Conservation (phyloP, 768 basidiomycete genomes). For the Pleurotus ostreatus region DNA sequence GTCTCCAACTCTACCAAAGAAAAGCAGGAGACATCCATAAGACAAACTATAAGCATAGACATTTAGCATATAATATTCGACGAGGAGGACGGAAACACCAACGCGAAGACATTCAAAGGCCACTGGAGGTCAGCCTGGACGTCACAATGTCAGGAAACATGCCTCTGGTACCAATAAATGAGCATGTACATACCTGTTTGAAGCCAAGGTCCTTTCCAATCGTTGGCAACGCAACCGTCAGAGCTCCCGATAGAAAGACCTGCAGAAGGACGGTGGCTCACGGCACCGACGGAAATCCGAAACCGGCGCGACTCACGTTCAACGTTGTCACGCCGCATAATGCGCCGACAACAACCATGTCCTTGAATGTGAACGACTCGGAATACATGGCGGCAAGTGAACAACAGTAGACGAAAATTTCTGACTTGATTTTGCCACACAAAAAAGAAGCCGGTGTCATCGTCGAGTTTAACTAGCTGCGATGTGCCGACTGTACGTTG, state of each 20-base stretch:
- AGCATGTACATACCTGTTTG: constrained; percentile 10
- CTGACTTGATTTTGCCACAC: too few species aligned
- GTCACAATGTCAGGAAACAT: not conserved
- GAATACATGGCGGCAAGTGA: too few species aligned
- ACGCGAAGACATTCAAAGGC: constrained; percentile 22
- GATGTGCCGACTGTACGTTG: too few species aligned
- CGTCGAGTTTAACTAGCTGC: too few species aligned
- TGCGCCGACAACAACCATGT: constrained; percentile 16
- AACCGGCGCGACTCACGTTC: constrained; percentile 11
- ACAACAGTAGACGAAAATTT: too few species aligned
- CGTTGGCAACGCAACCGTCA: constrained; percentile 22
- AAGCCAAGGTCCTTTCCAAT: constrained; percentile 21
- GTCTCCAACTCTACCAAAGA: constrained; percentile 21
- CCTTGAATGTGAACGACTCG: constrained; percentile 8
- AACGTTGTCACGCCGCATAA: constrained; percentile 22
- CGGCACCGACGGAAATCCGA: not conserved
- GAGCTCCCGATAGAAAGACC: constrained; percentile 20
- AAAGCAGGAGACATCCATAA: constrained; percentile 19
- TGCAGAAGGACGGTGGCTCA: not conserved
- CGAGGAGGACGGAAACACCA: not conserved
- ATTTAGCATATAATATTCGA: too few species aligned
- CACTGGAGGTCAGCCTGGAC: constrained; percentile 16
- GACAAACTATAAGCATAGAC: constrained; percentile 13
- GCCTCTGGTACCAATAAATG: not conserved
- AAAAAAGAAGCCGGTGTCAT: too few species aligned